Percentiles rank a stretch among this genome's conserved stretches.
Evolutionary conservation across 2,329 filamentous ascomycete species (phyloP).

Genomic region (Mycocentrospora acerina): DNA sequence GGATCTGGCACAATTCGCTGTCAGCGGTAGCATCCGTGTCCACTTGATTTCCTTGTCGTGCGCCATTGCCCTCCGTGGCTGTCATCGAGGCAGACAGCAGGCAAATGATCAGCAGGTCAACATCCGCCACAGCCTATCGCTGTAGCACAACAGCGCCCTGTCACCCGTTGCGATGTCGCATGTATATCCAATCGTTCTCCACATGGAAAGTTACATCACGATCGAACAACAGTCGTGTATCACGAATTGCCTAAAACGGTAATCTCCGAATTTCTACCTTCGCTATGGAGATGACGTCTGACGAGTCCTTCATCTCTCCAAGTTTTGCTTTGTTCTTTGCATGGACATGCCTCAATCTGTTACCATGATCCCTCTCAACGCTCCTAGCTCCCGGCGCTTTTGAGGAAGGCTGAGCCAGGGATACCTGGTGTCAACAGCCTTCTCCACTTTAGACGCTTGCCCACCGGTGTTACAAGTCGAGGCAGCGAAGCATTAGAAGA

Average conservation of each 20-base stretch:
- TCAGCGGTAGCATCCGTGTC: slow-evolving; percentile 24
- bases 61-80: slow-evolving; percentile 14
- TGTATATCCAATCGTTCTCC: too few relatives aligned
- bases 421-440: slow-evolving; percentile 23
- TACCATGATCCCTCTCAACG: slow-evolving; percentile 13
- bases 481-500: slow-evolving; percentile 18
- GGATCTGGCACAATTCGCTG: slow-evolving; percentile 19
- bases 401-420: slow-evolving; percentile 19
- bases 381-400: slow-evolving; percentile 9
- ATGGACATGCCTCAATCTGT: slow-evolving; percentile 8
- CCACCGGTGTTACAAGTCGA: slow-evolving; percentile 12
- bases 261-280: slow-evolving; percentile 1
- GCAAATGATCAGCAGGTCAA: slow-evolving; percentile 17
- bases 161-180: too few relatives aligned
- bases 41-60: slow-evolving; percentile 15
- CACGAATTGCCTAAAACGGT: slow-evolving; percentile 7
- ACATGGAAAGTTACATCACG: too few relatives aligned
- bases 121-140: slow-evolving; percentile 7
- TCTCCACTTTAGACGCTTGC: slow-evolving; percentile 25
- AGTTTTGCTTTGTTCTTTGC: slow-evolving; percentile 17
- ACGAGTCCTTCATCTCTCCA: slow-evolving; percentile 9
- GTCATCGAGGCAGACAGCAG: slow-evolving; percentile 18
- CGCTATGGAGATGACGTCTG: slow-evolving; percentile 1
- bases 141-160: slow-evolving; percentile 6
- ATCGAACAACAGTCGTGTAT: slow-evolving; percentile 8